Percentiles rank a stretch among this genome's conserved stretches.
These are phyloP conservation scores for Epichloe sp. DNA, from an alignment of 2,329 filamentous ascomycete species.

Conservation along the genomic window DNA sequence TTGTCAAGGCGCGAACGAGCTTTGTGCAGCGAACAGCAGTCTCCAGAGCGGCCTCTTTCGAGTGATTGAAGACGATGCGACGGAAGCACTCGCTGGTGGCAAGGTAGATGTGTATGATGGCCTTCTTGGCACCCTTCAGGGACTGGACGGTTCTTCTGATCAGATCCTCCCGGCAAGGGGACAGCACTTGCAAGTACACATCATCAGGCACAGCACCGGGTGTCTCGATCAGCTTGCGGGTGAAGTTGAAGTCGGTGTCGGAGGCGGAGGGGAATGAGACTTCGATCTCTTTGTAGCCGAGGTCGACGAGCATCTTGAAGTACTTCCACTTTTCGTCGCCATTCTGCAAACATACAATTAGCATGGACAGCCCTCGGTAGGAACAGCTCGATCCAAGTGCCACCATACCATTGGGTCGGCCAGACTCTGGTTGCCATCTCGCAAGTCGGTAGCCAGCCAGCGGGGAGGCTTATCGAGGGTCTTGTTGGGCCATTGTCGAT, in stretches of 20 bases:
- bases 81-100: conserved; percentile 95
- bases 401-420: conserved; percentile 71
- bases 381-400: not conserved
- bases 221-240: conserved; percentile 71
- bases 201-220: conserved; percentile 75
- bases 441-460: conserved; percentile 72
- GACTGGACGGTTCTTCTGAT: conserved; percentile 84
- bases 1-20: conserved; percentile 80
- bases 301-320: conserved; percentile 84
- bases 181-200: conserved; percentile 83
- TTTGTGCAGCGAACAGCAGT: conserved; percentile 77
- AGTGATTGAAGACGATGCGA: conserved; percentile 77
- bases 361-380: not conserved
- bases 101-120: conserved; percentile 88
- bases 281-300: conserved; percentile 97
- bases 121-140: conserved; percentile 80
- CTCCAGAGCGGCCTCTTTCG: conserved; percentile 66
- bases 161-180: conserved; percentile 82
- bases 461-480: conserved; percentile 72
- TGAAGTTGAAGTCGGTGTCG: conserved; percentile 94
- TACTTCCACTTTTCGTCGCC: conserved; percentile 90
- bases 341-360: conserved; percentile 41
- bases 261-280: conserved; percentile 91
- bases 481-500: conserved; percentile 75
- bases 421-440: conserved; percentile 90